A percentile compares a stretch with the other conserved stretches of the same genome.
Conservation (phyloP, 1,139 yeast genomes). For the Yamadazyma taylorii region DNA sequence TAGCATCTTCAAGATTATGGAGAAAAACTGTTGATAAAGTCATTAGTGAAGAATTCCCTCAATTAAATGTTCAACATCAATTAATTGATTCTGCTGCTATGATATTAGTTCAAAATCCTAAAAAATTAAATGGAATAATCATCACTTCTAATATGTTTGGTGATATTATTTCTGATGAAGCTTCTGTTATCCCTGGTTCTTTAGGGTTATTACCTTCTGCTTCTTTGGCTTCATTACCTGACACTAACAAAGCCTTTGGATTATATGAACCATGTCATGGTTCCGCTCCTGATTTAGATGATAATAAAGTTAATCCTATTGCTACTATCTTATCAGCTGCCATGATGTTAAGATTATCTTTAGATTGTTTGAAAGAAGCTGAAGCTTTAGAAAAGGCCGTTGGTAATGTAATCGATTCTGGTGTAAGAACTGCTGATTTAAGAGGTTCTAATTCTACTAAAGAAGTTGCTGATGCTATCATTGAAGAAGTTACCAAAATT, state of each 20-base stretch:
- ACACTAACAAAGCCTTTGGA: constrained; percentile 90
- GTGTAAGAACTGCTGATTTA: constrained; percentile 88
- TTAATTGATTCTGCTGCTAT: constrained; percentile 97
- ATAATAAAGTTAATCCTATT: constrained; percentile 87
- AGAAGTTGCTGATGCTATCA: constrained; percentile 94
- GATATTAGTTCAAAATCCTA: constrained; percentile 90
- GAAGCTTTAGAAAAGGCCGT: constrained; percentile 90
- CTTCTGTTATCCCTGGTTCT: constrained; percentile 96
- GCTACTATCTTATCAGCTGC: constrained; percentile 96
- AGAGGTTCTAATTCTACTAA: constrained; percentile 76
- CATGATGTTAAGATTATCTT: constrained; percentile 91
- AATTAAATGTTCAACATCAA: constrained; percentile 82
- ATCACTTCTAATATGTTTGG: constrained; percentile 97
- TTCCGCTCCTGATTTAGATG: constrained; percentile 91
- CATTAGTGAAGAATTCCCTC: constrained; percentile 85
- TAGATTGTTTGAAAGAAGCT: constrained; percentile 81
- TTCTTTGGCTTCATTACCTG: constrained; percentile 92
- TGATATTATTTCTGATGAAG: constrained; percentile 96
- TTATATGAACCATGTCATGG: constrained; percentile 98
- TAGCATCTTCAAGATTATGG: constrained; percentile 96
- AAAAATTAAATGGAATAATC: constrained; percentile 84
- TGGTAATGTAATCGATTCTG: constrained; percentile 72
- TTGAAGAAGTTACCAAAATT: constrained; percentile 63
- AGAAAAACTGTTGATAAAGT: constrained; percentile 88
- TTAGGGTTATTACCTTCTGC: constrained; percentile 95